Percentiles rank a stretch among this genome's conserved stretches.
These are phyloP conservation scores for Pseudofabraea citricarpa DNA, from an alignment of 2,329 filamentous ascomycete species.

Conservation along the genomic window DNA sequence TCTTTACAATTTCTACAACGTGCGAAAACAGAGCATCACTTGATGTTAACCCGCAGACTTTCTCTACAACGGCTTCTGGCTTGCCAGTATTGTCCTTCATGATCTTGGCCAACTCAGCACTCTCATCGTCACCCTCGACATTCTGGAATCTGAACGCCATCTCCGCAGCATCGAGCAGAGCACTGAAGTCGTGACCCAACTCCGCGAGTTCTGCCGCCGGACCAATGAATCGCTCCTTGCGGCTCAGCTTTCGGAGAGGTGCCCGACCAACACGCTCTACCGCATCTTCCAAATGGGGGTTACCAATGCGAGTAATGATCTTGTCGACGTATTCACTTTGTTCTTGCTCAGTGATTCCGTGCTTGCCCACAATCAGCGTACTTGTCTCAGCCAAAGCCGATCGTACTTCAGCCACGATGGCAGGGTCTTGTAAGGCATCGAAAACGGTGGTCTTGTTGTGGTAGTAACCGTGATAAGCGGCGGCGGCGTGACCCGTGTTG, in stretches of 20 bases:
- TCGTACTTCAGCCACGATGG: conserved; percentile 75
- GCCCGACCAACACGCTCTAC: conserved; percentile 95
- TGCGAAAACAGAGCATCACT: conserved; percentile 72
- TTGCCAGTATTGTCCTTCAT: conserved; percentile 59
- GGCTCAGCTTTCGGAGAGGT: conserved; percentile 86
- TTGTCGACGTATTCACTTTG: conserved; percentile 86
- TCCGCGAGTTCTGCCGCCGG: conserved; percentile 88
- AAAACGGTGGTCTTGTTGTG: conserved; percentile 82
- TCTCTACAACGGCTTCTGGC: conserved; percentile 69
- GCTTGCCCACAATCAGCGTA: conserved; percentile 79
- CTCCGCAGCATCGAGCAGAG: conserved; percentile 78
- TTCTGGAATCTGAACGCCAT: conserved; percentile 95
- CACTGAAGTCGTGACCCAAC: conserved; percentile 65
- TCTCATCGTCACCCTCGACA: conserved; percentile 88
- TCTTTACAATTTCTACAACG: conserved; percentile 73
- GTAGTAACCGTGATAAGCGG: conserved; percentile 91
- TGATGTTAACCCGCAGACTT: conserved; percentile 77
- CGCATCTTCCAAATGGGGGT: conserved; percentile 86
- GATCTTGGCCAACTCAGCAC: conserved; percentile 76
- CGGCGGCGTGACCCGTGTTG: conserved; percentile 96
- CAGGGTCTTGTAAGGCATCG: conserved; percentile 76
- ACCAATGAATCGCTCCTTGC: conserved; percentile 93
- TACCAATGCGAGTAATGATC: conserved; percentile 90
- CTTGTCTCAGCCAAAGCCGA: conserved; percentile 82
- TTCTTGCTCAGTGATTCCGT: conserved; percentile 68